Conservation (phyloP, 768 basidiomycete genomes). For the Stropharia rugosoannulata region DNA sequence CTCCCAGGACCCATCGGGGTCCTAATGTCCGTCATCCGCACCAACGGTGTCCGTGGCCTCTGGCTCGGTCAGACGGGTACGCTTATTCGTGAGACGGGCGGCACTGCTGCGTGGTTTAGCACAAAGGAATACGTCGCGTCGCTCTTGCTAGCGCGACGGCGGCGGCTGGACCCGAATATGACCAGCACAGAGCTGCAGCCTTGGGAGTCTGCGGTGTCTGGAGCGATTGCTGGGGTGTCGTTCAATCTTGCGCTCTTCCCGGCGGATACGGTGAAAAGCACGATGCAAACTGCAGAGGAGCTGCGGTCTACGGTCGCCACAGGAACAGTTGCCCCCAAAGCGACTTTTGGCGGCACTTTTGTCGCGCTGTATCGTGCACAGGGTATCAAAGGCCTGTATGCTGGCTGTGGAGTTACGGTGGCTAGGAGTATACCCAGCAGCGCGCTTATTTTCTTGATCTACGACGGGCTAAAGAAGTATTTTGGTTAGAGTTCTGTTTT, state of each 20-base stretch:
- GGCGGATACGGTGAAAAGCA: slow-evolving; percentile 87
- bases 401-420: slow-evolving; percentile 87
- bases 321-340: slow-evolving; percentile 23
- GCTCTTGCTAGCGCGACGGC: slow-evolving; percentile 53
- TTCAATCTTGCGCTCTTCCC: slow-evolving; percentile 87
- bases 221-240: slow-evolving; percentile 75
- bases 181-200: slow-evolving; percentile 36
- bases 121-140: slow-evolving; percentile 78
- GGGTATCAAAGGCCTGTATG: slow-evolving; percentile 79
- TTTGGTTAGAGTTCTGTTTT: slow-evolving; percentile 26
- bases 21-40: slow-evolving; percentile 26
- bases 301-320: slow-evolving; percentile 43
- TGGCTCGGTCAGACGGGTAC: slow-evolving; percentile 53
- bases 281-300: slow-evolving; percentile 89
- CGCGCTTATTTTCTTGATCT: slow-evolving; percentile 88
- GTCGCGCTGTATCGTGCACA: slow-evolving; percentile 69
- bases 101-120: slow-evolving; percentile 83
- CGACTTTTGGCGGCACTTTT: slow-evolving; percentile 58
- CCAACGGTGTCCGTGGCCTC: slow-evolving; percentile 19
- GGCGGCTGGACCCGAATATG: slow-evolving; percentile 9
- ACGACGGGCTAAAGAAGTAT: slow-evolving; percentile 61
- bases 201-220: slow-evolving; percentile 79
- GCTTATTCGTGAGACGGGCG: slow-evolving; percentile 84
- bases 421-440: slow-evolving; percentile 81
- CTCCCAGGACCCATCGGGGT: slow-evolving; percentile 28